Conservation (phyloP, 495 filamentous ascomycete genomes). For the Penicillium paradoxum region DNA sequence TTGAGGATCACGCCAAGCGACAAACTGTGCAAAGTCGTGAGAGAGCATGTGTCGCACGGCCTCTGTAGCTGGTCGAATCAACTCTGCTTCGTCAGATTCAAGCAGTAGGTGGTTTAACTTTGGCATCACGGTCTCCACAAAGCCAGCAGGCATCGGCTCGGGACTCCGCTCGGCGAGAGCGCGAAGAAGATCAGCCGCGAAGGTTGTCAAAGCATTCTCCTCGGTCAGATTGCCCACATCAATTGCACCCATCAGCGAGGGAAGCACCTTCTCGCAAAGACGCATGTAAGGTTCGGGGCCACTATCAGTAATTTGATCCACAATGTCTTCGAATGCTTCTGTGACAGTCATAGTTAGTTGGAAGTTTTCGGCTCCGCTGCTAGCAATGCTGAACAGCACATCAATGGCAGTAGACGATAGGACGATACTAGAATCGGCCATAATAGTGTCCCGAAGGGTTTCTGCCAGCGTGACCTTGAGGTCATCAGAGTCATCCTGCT, state of each 20-base stretch:
- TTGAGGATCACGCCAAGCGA: conserved; percentile 69
- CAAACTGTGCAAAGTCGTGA: conserved; percentile 82
- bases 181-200: conserved; percentile 79
- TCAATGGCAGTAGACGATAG: conserved; percentile 70
- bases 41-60: conserved; percentile 80
- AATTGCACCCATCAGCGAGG: conserved; percentile 80
- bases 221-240: conserved; percentile 81
- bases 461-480: conserved; percentile 86
- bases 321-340: conserved; percentile 87
- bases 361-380: conserved; percentile 81
- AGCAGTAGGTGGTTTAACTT: conserved; percentile 80
- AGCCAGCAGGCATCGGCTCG: conserved; percentile 78
- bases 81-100: conserved; percentile 70
- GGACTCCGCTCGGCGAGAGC: conserved; percentile 76
- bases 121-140: conserved; percentile 78
- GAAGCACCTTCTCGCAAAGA: conserved; percentile 83
- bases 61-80: conserved; percentile 81
- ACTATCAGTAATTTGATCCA: conserved; percentile 57
- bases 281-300: conserved; percentile 65
- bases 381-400: conserved; percentile 82
- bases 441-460: conserved; percentile 76
- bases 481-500: conserved; percentile 81
- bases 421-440: conserved; percentile 66
- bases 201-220: conserved; percentile 73
- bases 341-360: conserved; percentile 76